These are phyloP conservation scores for Nyctanthes arbortristis DNA, from an alignment of 257 asterid genomes.

Conservation along the genomic window DNA sequence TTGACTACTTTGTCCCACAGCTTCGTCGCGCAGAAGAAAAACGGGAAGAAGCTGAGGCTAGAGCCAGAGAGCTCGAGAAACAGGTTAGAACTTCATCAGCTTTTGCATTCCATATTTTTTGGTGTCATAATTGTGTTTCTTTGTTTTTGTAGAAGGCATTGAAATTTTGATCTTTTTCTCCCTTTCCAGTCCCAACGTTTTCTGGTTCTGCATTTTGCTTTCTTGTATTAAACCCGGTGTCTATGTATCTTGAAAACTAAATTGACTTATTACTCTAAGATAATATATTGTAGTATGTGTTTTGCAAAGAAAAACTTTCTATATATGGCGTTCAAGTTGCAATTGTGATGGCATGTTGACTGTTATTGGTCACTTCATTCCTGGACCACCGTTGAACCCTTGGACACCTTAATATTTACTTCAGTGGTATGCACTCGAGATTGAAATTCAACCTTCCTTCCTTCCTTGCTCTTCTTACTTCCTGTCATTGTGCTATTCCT, in stretches of 20 bases:
- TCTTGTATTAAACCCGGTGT: too few species aligned
- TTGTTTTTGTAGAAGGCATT: neutral
- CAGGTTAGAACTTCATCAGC: constrained; percentile 55
- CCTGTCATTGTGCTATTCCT: constrained; percentile 13
- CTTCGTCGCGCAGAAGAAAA: constrained; percentile 85
- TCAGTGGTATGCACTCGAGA: neutral
- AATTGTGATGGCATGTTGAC: neutral
- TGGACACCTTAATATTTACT: constrained; percentile 7
- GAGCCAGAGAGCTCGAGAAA: constrained; percentile 92
- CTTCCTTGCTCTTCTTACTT: constrained; percentile 4
- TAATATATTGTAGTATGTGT: neutral
- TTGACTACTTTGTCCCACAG: constrained; percentile 58
- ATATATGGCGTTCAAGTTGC: neutral
- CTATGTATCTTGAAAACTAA: too few species aligned
- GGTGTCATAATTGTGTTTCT: constrained; percentile 16
- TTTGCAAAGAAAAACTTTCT: neutral
- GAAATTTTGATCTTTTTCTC: neutral
- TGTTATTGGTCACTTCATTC: neutral
- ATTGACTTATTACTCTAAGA: too few species aligned
- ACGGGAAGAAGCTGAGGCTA: constrained; percentile 90
- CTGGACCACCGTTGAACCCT: constrained; percentile 4
- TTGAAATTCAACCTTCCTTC: constrained; percentile 11
- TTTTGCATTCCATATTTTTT: constrained; percentile 10
- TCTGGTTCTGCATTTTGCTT: constrained; percentile 18
- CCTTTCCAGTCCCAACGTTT: constrained; percentile 2